These are phyloP conservation scores for Glutinoglossum americanum DNA, from an alignment of 495 filamentous ascomycete genomes.

Conservation along the genomic window DNA sequence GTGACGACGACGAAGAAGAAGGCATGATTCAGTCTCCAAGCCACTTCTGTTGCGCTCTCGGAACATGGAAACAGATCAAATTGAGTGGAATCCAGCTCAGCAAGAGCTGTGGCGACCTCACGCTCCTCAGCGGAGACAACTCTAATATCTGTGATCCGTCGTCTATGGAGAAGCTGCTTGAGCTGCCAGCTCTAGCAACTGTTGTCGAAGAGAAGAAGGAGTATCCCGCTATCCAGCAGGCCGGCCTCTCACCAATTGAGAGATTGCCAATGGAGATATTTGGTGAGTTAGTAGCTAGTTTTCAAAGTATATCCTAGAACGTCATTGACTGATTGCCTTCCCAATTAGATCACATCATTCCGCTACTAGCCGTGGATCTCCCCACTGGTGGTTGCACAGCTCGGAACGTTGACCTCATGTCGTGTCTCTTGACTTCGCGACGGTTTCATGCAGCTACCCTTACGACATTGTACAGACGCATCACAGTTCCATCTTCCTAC, in stretches of 20 bases:
- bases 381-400: slow-evolving; percentile 58
- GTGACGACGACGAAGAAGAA: not conserved
- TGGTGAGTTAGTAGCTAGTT: too few species aligned
- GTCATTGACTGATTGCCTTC: not conserved
- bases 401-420: slow-evolving; percentile 65
- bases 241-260: slow-evolving; percentile 34
- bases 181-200: not conserved
- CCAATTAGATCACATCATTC: slow-evolving; percentile 48
- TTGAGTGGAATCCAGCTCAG: slow-evolving; percentile 42
- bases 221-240: slow-evolving; percentile 19
- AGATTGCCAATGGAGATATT: slow-evolving; percentile 48
- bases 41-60: not conserved
- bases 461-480: slow-evolving; percentile 55
- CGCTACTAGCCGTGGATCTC: slow-evolving; percentile 48
- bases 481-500: slow-evolving; percentile 70
- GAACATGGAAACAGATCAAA: slow-evolving; percentile 48
- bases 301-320: too few species aligned
- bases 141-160: not conserved
- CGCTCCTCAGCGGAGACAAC: slow-evolving; percentile 21
- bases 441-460: slow-evolving; percentile 58
- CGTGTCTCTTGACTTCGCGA: slow-evolving; percentile 53
- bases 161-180: not conserved
- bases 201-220: not conserved
- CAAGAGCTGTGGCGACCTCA: slow-evolving; percentile 51
- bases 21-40: not conserved